These are phyloP conservation scores for Alternaria sp. DNA, from an alignment of 2,329 filamentous ascomycete species.

Conservation along the genomic window DNA sequence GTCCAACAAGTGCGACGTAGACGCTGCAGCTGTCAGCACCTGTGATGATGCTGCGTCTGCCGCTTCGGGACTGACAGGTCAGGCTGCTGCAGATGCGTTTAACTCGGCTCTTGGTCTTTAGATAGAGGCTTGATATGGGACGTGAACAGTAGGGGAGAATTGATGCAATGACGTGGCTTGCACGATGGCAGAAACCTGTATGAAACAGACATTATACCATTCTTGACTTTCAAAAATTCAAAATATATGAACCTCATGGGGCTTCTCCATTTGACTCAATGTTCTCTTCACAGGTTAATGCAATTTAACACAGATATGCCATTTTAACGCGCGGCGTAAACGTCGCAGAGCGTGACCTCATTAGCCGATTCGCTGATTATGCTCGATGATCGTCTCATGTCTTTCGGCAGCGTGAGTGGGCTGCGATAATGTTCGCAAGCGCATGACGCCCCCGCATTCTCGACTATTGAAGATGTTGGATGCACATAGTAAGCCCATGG, in stretches of 20 bases:
- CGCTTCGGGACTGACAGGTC: constrained; percentile 29
- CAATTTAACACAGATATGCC: not conserved
- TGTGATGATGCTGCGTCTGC: constrained; percentile 34
- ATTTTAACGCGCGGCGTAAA: not conserved
- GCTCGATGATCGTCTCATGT: not conserved
- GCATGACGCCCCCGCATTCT: not conserved
- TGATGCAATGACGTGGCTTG: not conserved
- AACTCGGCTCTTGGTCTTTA: constrained; percentile 39
- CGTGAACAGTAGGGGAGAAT: not conserved
- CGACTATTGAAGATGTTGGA: constrained; percentile 1
- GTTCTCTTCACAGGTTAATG: not conserved
- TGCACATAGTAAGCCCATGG: not conserved
- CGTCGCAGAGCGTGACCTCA: not conserved
- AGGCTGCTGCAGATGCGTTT: constrained; percentile 41
- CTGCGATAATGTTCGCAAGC: not conserved
- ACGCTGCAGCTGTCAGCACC: constrained; percentile 26
- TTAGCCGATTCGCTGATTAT: not conserved
- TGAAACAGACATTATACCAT: not conserved
- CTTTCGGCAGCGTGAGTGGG: not conserved
- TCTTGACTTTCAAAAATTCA: not conserved
- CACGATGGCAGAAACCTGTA: not conserved
- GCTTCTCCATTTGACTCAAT: not conserved
- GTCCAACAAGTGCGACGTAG: constrained; percentile 36
- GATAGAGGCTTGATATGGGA: not conserved
- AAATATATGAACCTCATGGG: not conserved